Conservation (phyloP, 2,329 filamentous ascomycete genomes). For the Diaporthe helianthi region DNA sequence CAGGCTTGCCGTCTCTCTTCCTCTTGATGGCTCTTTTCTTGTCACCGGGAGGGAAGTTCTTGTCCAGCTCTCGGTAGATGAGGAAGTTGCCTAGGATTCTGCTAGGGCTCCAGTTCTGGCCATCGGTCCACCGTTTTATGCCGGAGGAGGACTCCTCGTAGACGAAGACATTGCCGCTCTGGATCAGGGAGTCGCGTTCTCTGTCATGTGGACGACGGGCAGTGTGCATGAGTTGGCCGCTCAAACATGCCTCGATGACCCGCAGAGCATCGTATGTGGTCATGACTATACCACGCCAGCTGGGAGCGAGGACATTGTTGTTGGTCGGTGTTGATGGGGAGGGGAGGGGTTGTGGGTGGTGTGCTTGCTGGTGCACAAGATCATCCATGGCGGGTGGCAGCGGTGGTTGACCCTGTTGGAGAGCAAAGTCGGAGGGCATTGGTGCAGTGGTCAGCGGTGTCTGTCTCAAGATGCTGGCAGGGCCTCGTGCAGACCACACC, state of each 20-base stretch:
- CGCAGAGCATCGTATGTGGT: constrained; percentile 78
- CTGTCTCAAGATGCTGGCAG: constrained; percentile 9
- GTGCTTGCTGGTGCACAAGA: constrained; percentile 29
- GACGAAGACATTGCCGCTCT: constrained; percentile 86
- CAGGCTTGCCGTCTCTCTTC: constrained; percentile 54
- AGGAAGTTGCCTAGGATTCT: constrained; percentile 85
- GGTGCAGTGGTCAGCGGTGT: constrained; percentile 19
- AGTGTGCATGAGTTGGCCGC: constrained; percentile 75
- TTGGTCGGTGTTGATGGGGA: constrained; percentile 45
- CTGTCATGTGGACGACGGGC: constrained; percentile 86
- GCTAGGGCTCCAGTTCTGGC: constrained; percentile 88
- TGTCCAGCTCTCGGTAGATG: constrained; percentile 82
- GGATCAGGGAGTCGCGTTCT: constrained; percentile 78
- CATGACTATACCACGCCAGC: constrained; percentile 71
- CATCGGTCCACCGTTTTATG: constrained; percentile 95
- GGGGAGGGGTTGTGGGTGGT: constrained; percentile 49
- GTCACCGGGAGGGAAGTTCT: constrained; percentile 80
- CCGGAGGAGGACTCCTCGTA: constrained; percentile 91
- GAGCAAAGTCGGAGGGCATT: constrained; percentile 30
- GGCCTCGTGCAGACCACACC: constrained; percentile 18
- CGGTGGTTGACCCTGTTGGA: constrained; percentile 26
- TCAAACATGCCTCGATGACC: constrained; percentile 80
- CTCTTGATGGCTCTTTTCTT: constrained; percentile 86
- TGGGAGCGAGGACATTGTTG: constrained; percentile 43
- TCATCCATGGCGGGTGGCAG: constrained; percentile 25